A percentile compares a stretch with the other conserved stretches of the same genome.
These are phyloP conservation scores for Limnanthes douglasii DNA, from an alignment of 345 rosid genomes.

Conservation along the genomic window DNA sequence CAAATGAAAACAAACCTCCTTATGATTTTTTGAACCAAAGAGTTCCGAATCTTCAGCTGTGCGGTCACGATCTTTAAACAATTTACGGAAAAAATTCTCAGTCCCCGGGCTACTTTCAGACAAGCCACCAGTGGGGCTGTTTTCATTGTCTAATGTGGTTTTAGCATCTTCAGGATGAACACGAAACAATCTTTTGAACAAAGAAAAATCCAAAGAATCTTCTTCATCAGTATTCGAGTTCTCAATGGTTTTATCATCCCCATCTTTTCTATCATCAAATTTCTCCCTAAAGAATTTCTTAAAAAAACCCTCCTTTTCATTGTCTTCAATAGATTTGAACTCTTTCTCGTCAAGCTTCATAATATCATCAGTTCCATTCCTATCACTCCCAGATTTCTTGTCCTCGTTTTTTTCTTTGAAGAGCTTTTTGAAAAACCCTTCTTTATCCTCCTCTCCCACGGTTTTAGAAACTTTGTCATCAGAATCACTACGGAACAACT, in stretches of 20 bases:
- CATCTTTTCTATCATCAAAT: slow-evolving; percentile 70
- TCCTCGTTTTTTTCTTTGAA: slow-evolving; percentile 71
- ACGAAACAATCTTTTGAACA: slow-evolving; percentile 71
- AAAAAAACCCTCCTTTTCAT: slow-evolving; percentile 89
- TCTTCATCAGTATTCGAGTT: slow-evolving; percentile 47
- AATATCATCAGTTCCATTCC: slow-evolving; percentile 20
- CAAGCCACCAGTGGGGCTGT: slow-evolving; percentile 31
- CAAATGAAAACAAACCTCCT: slow-evolving; percentile 36
- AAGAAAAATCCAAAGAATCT: slow-evolving; percentile 71
- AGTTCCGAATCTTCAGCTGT: slow-evolving; percentile 91
- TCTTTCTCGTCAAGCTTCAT: slow-evolving; percentile 24
- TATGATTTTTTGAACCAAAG: slow-evolving; percentile 60
- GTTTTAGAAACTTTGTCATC: slow-evolving; percentile 41
- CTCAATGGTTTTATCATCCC: slow-evolving; percentile 36
- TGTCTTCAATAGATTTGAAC: slow-evolving; percentile 60
- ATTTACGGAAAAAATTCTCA: slow-evolving; percentile 89
- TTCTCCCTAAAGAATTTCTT: slow-evolving; percentile 73
- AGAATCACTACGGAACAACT: slow-evolving; percentile 41
- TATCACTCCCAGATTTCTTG: slow-evolving; percentile 54
- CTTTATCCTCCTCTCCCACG: slow-evolving; percentile 68
- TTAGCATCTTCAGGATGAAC: slow-evolving; percentile 90
- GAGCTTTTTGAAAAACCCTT: slow-evolving; percentile 74
- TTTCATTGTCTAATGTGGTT: slow-evolving; percentile 34
- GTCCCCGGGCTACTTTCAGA: slow-evolving; percentile 92
- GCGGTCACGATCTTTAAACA: slow-evolving; percentile 90